These are phyloP conservation scores for Cutaneotrichosporon sp. DNA, from an alignment of 1,284 basidiomycete genomes.

Conservation along the genomic window DNA sequence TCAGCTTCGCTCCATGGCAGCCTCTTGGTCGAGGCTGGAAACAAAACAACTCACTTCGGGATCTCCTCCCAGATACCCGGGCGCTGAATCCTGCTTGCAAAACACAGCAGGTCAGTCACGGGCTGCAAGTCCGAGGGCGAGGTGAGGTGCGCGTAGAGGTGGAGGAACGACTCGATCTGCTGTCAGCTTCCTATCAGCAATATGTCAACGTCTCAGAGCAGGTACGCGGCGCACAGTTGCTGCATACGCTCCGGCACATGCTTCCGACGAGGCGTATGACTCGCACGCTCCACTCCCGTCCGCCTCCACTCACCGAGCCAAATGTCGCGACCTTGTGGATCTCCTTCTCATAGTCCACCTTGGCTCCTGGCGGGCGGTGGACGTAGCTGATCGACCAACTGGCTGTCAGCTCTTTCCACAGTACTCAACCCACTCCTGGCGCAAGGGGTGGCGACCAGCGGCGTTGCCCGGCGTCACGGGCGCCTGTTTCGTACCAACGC, in stretches of 20 bases:
- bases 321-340: constrained; percentile 54
- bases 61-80: constrained; percentile 55
- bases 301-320: constrained; percentile 52
- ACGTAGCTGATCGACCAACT: constrained; percentile 55
- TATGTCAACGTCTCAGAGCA: background rate
- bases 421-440: constrained; percentile 45
- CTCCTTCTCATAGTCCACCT: constrained; percentile 54
- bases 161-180: constrained; percentile 54
- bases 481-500: constrained; percentile 37
- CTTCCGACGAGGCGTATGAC: background rate
- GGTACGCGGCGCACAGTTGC: background rate
- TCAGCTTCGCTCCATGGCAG: background rate
- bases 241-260: background rate
- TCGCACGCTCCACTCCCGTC: constrained; percentile 9
- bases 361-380: constrained; percentile 51
- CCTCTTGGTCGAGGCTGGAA: background rate
- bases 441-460: constrained; percentile 46
- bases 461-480: constrained; percentile 23
- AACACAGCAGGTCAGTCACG: constrained; percentile 53
- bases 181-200: constrained; percentile 6
- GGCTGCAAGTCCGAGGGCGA: constrained; percentile 51
- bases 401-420: background rate
- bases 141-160: constrained; percentile 52
- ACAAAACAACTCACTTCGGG: constrained; percentile 40
- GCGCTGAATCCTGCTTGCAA: constrained; percentile 48